Evolutionary conservation across 768 basidiomycete genomes (phyloP), one percentile per base, ranked within the genome.

Genomic region (Kwoniella sp.): DNA sequence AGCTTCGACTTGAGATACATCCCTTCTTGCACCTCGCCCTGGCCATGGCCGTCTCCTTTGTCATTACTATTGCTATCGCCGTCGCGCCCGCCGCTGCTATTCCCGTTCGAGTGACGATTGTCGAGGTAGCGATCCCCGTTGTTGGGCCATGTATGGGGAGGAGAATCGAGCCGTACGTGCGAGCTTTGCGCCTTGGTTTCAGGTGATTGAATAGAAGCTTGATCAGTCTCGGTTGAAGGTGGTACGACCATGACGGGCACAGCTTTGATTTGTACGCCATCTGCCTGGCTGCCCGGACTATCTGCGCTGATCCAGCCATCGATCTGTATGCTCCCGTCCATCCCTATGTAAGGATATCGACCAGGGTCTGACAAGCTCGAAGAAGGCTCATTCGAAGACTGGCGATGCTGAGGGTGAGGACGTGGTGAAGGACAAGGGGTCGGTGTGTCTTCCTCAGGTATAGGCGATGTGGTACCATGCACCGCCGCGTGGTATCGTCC

Each of bases 1-100:
- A 93, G 73, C 77, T 89, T 92, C 4, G 91, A 92, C 72, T 86
- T 88, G 41, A 95, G 83, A 80, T 94, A 95, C 66, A 87, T 86
- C 15, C 75, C 75, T 57, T 77, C 75, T 31, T 72, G 70, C 22
- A 77, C 75, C 20, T 61, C 51, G 22, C 38, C 58, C n/a, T n/a
- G n/a, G n/a, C n/a, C n/a, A n/a, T n/a, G n/a, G n/a, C n/a, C n/a
- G 28, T 31, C 60, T 58, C 67, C 68, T 25, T 67, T 56, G 20
- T 23, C 63, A 8, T 64, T 47, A 11, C 41, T 56, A 38, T 23
- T 25, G 9, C 62, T 20, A 12, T 54, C 37, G 47, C 54, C 25
- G 11, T 34, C 2, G 7, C n/a, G 48, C 20, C 34, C 22, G 25
- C 31, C 25, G 17, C 20, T 9, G 23, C 55, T 1, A 11, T 56